phyloP scores from a whole-genome alignment of 2,329 filamentous ascomycete species.

The Chaetomium olivaceum region DNA sequence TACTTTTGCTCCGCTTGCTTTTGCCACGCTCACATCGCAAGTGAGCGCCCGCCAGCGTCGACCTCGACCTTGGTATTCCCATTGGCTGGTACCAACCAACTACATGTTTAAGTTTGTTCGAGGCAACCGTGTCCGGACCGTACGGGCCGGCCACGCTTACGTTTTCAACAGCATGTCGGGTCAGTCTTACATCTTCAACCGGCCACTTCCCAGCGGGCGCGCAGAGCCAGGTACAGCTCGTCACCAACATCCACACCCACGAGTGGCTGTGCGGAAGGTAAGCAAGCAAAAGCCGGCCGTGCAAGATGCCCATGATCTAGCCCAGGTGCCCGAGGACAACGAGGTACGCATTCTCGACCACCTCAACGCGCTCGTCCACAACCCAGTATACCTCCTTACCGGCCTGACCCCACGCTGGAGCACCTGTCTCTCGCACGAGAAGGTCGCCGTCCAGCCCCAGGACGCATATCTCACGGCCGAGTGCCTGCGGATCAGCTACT shows the following conservation, averaged over 20 bases:
- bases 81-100: not conserved
- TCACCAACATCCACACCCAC: slow-evolving; percentile 12
- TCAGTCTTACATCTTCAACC: slow-evolving; percentile 15
- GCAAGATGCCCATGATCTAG: not conserved
- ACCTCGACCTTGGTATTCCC: not conserved
- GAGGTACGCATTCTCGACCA: slow-evolving; percentile 10
- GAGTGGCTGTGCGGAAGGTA: slow-evolving; percentile 18
- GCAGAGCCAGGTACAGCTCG: slow-evolving; percentile 20
- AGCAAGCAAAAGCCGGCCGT: not conserved
- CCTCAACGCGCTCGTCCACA: slow-evolving; percentile 1
- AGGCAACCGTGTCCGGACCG: not conserved
- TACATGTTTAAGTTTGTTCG: slow-evolving; percentile 2
- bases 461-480: not conserved
- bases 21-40: not conserved
- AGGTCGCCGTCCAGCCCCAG: not conserved
- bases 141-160: not conserved
- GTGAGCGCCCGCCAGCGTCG: not conserved
- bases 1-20: no score
- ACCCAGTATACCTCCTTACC: not conserved
- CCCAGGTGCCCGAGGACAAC: not conserved
- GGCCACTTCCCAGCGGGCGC: not conserved
- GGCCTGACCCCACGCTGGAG: slow-evolving; percentile 8
- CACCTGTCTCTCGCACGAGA: slow-evolving; percentile 5
- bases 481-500: slow-evolving; percentile 17
- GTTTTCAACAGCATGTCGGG: slow-evolving; percentile 1